phyloP scores from a whole-genome alignment of 169 alveolate genomes.

The Sarcocystis neurona region DNA sequence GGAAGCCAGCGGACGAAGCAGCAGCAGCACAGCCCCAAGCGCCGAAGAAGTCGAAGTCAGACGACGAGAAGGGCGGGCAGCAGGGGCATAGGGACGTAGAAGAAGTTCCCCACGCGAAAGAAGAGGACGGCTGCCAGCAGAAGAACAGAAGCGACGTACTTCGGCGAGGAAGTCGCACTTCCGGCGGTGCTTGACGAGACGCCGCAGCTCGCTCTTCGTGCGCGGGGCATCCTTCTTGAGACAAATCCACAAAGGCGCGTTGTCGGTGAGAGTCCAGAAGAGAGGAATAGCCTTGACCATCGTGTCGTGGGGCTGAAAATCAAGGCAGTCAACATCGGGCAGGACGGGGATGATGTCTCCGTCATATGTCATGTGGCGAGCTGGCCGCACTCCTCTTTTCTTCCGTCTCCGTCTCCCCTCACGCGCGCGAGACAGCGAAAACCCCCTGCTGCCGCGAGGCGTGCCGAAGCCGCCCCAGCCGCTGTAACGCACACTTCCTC shows the following conservation, averaged over 20 bases:
- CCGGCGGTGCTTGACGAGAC: constrained; percentile 27
- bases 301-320: constrained; percentile 15
- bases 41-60: too few species aligned
- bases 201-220: neutral
- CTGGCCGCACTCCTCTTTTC: neutral
- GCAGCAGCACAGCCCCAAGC: too few species aligned
- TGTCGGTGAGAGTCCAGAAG: constrained; percentile 56
- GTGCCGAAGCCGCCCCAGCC: too few species aligned
- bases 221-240: constrained; percentile 7
- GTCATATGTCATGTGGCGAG: neutral
- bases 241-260: constrained; percentile 48
- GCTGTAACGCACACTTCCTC: too few species aligned
- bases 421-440: too few species aligned
- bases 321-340: neutral
- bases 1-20: too few species aligned
- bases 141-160: too few species aligned
- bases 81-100: too few species aligned
- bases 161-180: constrained; percentile 49
- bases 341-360: constrained; percentile 10
- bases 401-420: neutral
- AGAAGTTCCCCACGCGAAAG: too few species aligned
- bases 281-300: constrained; percentile 40
- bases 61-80: too few species aligned
- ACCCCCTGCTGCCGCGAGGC: too few species aligned
- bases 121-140: too few species aligned